Base-by-base conservation (phyloP, 2,329 filamentous ascomycete genomes). In the Pseudocercospora macadamiae region DNA sequence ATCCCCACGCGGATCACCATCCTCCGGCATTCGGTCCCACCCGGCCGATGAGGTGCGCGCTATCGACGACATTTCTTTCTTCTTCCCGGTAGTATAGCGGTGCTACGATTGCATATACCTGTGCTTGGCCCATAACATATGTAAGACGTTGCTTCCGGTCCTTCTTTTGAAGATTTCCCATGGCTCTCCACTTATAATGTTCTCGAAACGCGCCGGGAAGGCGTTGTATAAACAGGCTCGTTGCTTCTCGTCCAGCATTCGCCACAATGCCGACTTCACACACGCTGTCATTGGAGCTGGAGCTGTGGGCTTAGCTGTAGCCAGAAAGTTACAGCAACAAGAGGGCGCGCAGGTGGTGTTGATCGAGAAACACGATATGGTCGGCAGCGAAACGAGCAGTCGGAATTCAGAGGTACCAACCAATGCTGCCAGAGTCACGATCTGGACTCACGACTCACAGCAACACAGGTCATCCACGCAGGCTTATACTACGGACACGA, bases 321-420 rank as follows among this genome's bases (percentile, higher is more conserved):
- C 91, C 4, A 84, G 89, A 3, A 82, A 87, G 63, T 82, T 96
- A 21, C 86, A 91, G 54, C 75, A 76, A 58, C 79, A 81, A 59
- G 79, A 85, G 28, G 78, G 81, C 18, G 81, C 82, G 4, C 85
- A 84, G 2, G 93, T 90, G 0, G 81, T 96, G 10, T 80, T 96
- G 54, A 85, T 97, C 1, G 93, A 97, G 76, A 86, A 89, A 23
- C 90, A 96, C 79, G 75, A 80, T 19, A 81, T 83, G 51, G 82
- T 90, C 23, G 93, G 93, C 51, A 93, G 86, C 25, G 93, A 97
- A 78, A 96, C 92, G 0, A 93, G 89, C 63, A 90, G 89, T 64
- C 87, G 93, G 66, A 97, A 96, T 79, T 93, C 89, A 71, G 93
- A 97, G 83, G 85, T 86, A 69, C 57, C 64, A 51, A 18, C 28